phyloP scores from a whole-genome alignment of 2,329 filamentous ascomycete species.

The Talaromyces albobiverticillius region DNA sequence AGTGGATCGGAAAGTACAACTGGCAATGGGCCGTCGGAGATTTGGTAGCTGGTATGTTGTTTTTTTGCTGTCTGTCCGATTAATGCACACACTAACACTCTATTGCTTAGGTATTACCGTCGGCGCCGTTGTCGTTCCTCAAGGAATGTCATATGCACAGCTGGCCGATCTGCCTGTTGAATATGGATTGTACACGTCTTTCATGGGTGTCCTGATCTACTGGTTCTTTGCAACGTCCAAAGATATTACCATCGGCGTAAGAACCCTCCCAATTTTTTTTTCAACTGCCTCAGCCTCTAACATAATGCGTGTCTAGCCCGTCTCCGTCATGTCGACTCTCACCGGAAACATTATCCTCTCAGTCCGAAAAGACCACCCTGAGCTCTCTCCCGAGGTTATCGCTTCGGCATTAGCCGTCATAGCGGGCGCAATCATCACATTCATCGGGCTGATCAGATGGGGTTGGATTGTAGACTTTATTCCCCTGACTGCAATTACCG shows the following conservation, averaged over 20 bases:
- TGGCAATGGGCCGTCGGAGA: slow-evolving; percentile 84
- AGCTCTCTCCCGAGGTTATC: slow-evolving; percentile 60
- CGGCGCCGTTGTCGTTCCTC: slow-evolving; percentile 82
- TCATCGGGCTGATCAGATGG: slow-evolving; percentile 73
- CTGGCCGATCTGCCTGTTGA: slow-evolving; percentile 76
- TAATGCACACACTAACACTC: background rate
- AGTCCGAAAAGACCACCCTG: slow-evolving; percentile 55
- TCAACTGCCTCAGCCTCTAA: no score
- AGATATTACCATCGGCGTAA: slow-evolving; percentile 92
- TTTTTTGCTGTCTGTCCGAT: slow-evolving; percentile 8
- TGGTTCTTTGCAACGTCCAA: slow-evolving; percentile 99
- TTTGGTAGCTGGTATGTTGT: slow-evolving; percentile 72
- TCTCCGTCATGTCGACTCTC: slow-evolving; percentile 91
- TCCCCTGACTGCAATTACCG: slow-evolving; percentile 81
- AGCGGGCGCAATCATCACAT: slow-evolving; percentile 70
- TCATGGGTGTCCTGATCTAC: slow-evolving; percentile 91
- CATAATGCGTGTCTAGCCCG: slow-evolving; percentile 57
- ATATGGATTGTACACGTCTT: slow-evolving; percentile 90
- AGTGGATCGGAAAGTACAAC: slow-evolving; percentile 92
- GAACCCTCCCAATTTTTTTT: no score
- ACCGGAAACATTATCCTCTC: slow-evolving; percentile 76
- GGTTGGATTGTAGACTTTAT: slow-evolving; percentile 95
- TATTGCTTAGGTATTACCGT: slow-evolving; percentile 60
- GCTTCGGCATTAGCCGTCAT: slow-evolving; percentile 78
- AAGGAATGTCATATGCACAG: slow-evolving; percentile 91